Evolutionary conservation across 2,329 filamentous ascomycete species (phyloP).

Genomic region (Aureobasidium sp.): DNA sequence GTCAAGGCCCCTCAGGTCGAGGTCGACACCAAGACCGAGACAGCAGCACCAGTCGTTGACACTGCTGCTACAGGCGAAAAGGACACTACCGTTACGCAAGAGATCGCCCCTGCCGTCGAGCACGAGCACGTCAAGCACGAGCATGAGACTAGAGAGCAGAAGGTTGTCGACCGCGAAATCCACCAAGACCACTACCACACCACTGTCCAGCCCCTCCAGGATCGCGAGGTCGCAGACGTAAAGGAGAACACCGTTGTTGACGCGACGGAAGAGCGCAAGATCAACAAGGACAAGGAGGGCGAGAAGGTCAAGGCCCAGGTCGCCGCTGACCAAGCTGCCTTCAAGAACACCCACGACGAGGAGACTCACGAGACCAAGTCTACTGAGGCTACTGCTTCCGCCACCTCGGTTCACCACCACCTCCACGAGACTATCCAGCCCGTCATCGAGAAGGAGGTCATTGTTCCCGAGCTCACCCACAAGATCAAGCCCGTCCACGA

Average conservation of each 20-base stretch:
- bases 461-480: constrained; percentile 74
- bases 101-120: constrained; percentile 64
- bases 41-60: no score
- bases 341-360: constrained; percentile 55
- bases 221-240: constrained; percentile 59
- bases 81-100: constrained; percentile 78
- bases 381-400: no score
- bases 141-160: constrained; percentile 69
- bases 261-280: constrained; percentile 65
- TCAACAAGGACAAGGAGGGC: constrained; percentile 66
- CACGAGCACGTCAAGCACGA: constrained; percentile 67
- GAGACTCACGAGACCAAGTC: constrained; percentile 56
- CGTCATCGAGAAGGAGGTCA: constrained; percentile 71
- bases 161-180: constrained; percentile 72
- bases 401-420: constrained; percentile 67
- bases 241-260: constrained; percentile 67
- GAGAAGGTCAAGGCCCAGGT: constrained; percentile 53
- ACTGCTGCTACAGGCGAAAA: no score
- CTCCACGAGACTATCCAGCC: constrained; percentile 77
- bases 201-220: constrained; percentile 67
- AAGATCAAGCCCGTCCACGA: constrained; percentile 79
- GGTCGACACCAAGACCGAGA: constrained; percentile 66
- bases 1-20: constrained; percentile 7
- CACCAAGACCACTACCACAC: constrained; percentile 80
- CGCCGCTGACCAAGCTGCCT: constrained; percentile 59